Conservation (phyloP, 73 alveolate species). For the Tetrahymena thermophila region DNA sequence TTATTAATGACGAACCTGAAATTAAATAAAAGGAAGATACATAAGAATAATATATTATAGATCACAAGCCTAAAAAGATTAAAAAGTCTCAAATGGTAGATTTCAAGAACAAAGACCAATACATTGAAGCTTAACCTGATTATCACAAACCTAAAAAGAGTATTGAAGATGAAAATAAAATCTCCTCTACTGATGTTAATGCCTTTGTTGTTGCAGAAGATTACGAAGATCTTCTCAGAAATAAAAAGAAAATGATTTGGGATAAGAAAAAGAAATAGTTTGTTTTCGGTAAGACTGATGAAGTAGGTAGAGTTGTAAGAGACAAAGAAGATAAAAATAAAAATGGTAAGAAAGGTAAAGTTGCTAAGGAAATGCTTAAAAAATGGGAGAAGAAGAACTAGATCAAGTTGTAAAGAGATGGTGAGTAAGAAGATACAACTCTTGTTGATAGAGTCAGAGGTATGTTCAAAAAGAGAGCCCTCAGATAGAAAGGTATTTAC, state of each 20-base stretch:
- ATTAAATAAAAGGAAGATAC: constrained; percentile 4
- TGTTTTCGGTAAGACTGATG: constrained; percentile 43
- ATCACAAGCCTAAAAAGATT: constrained; percentile 37
- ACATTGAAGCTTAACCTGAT: constrained; percentile 19
- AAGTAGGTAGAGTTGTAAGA: constrained; percentile 5
- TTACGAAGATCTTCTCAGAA: constrained; percentile 41
- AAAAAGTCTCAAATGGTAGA: constrained; percentile 11
- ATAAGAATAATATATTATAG: neutral
- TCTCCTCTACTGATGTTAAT: constrained; percentile 29
- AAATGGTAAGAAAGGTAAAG: constrained; percentile 42
- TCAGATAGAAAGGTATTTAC: constrained; percentile 34
- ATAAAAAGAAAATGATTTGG: constrained; percentile 60
- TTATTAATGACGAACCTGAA: constrained; percentile 6
- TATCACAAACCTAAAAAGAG: constrained; percentile 48
- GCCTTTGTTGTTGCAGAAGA: constrained; percentile 52
- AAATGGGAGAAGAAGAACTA: constrained; percentile 70
- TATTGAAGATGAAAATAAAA: constrained; percentile 51
- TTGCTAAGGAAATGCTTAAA: constrained; percentile 49
- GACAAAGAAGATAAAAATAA: constrained; percentile 53
- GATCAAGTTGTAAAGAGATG: constrained; percentile 49
- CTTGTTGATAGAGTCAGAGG: constrained; percentile 47
- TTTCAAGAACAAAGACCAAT: constrained; percentile 17
- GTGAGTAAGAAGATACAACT: constrained; percentile 57
- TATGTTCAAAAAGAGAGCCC: constrained; percentile 41
- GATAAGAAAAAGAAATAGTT: constrained; percentile 62